A percentile compares a stretch with the other conserved stretches of the same genome.
These are phyloP conservation scores for Calocera cornea DNA, from an alignment of 768 basidiomycete genomes.

Conservation along the genomic window DNA sequence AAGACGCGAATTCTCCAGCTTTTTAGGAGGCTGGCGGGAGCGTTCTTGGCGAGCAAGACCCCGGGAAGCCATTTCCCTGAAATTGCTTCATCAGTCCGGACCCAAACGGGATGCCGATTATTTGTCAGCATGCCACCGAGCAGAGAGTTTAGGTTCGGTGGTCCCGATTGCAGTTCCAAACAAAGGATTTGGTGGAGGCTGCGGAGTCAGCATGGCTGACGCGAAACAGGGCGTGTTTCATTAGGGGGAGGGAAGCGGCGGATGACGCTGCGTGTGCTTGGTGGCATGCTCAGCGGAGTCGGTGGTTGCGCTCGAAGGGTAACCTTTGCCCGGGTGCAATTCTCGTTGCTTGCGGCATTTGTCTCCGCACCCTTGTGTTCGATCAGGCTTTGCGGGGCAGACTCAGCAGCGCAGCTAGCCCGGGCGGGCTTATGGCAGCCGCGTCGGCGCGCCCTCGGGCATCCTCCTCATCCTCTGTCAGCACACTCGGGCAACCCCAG, in stretches of 20 bases:
- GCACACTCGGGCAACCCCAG: neutral
- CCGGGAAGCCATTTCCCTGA: neutral
- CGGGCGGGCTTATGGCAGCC: neutral
- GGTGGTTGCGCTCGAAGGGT: no score
- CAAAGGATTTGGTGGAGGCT: neutral
- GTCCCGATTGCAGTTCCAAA: no score
- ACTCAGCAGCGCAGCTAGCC: neutral
- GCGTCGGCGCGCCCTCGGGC: neutral
- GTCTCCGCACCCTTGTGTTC: slow-evolving; percentile 2
- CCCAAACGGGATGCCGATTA: neutral
- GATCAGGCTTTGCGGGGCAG: neutral
- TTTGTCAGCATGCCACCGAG: no score
- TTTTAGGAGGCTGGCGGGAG: neutral
- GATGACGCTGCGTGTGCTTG: neutral
- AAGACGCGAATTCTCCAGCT: no score
- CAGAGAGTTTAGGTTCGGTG: no score
- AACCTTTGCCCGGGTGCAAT: neutral
- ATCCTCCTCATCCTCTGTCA: slow-evolving; percentile 1
- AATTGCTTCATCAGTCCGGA: neutral
- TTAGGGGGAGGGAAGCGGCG: neutral
- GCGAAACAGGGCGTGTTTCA: neutral
- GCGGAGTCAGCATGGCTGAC: neutral
- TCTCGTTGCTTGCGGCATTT: neutral
- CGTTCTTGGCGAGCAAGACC: neutral
- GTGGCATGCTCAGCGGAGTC: neutral